Percentiles rank a stretch among this genome's conserved stretches.
Conservation (phyloP, 805 yeast species). For the Candida rishiriensis region DNA sequence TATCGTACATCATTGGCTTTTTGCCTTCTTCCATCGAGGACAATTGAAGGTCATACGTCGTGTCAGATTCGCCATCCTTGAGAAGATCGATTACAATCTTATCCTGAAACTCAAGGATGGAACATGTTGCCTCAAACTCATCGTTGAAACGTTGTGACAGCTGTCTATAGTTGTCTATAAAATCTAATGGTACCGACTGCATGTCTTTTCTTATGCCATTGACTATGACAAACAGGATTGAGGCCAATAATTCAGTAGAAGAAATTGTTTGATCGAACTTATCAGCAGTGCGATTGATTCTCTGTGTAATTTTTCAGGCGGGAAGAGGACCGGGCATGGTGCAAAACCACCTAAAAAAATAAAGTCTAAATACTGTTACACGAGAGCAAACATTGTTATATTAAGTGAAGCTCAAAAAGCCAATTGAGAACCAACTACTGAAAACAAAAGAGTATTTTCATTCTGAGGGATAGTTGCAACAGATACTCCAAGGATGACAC, state of each 20-base stretch:
- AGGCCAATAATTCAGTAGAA: not conserved
- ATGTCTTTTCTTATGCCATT: not conserved
- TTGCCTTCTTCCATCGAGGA: conserved; percentile 14
- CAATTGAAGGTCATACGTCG: conserved; percentile 41
- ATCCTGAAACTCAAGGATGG: conserved; percentile 32
- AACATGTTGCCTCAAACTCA: conserved; percentile 17
- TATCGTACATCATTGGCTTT: conserved; percentile 11
- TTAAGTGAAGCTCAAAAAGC: too few species aligned
- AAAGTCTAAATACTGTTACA: too few species aligned
- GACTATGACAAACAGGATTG: not conserved
- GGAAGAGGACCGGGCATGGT: too few species aligned
- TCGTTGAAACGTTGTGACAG: conserved; percentile 4
- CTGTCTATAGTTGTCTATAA: conserved; percentile 9
- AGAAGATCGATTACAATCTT: conserved; percentile 37
- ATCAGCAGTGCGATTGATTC: too few species aligned
- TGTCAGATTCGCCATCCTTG: conserved; percentile 43
- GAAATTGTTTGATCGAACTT: too few species aligned
- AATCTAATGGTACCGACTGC: conserved; percentile 1
- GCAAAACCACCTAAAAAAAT: too few species aligned
- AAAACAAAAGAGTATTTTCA: too few species aligned
- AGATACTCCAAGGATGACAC: too few species aligned
- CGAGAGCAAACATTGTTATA: too few species aligned
- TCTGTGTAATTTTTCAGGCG: too few species aligned
- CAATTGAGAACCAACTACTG: too few species aligned
- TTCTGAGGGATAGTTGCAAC: too few species aligned